These are phyloP conservation scores for Fusarium foetens DNA, from an alignment of 2,329 filamentous ascomycete genomes.

Conservation along the genomic window DNA sequence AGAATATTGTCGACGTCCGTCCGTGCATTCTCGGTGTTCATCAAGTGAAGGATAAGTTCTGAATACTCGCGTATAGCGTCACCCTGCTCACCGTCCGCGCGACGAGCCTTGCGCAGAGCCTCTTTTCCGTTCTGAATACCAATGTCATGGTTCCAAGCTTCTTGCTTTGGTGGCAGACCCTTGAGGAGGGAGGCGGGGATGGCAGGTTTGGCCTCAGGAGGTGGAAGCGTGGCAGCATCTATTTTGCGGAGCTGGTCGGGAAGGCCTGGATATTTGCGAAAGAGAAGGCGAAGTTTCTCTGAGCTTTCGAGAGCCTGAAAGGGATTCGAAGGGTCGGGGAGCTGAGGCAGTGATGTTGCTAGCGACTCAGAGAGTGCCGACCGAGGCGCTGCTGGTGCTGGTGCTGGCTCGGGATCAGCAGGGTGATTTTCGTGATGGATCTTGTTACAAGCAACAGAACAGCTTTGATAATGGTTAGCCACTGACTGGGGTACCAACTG, in stretches of 20 bases:
- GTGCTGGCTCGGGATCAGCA: slow-evolving; percentile 46
- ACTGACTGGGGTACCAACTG: not conserved
- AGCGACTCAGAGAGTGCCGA: slow-evolving; percentile 36
- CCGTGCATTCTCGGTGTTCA: slow-evolving; percentile 49
- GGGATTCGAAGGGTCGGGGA: slow-evolving; percentile 52
- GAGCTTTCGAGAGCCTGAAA: slow-evolving; percentile 64
- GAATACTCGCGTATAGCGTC: slow-evolving; percentile 71
- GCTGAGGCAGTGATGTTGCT: slow-evolving; percentile 4
- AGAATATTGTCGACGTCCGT: slow-evolving; percentile 52
- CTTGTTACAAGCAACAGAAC: slow-evolving; percentile 68
- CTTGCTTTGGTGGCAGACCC: slow-evolving; percentile 49
- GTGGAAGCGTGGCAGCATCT: slow-evolving; percentile 61
- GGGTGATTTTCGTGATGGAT: slow-evolving; percentile 62
- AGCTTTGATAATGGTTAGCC: slow-evolving; percentile 53
- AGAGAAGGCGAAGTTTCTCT: slow-evolving; percentile 61
- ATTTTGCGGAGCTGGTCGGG: slow-evolving; percentile 60
- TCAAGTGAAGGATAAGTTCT: slow-evolving; percentile 63
- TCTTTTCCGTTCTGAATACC: slow-evolving; percentile 67
- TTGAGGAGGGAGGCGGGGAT: slow-evolving; percentile 50
- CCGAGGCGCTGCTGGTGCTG: not conserved
- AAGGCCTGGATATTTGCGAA: slow-evolving; percentile 63
- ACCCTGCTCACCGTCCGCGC: slow-evolving; percentile 63
- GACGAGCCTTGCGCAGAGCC: slow-evolving; percentile 62
- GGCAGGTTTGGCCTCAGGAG: slow-evolving; percentile 45
- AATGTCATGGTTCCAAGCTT: slow-evolving; percentile 67